Evolutionary conservation across 805 yeast species (phyloP).

Genomic region (Starmerella floricola): DNA sequence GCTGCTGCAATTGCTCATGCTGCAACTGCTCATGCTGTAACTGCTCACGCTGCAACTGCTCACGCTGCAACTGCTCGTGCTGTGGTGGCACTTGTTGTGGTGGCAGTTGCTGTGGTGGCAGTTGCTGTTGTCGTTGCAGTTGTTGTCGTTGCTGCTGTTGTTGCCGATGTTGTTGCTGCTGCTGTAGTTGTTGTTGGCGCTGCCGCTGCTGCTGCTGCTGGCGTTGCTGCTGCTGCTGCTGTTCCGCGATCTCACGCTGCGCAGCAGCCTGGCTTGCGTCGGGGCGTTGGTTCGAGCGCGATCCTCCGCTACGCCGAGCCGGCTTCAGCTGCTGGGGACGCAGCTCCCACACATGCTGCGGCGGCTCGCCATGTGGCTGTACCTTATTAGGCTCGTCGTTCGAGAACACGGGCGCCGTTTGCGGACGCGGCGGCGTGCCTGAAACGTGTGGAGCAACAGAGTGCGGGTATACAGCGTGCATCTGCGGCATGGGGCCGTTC

Average conservation of each 20-base stretch:
- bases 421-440: not conserved
- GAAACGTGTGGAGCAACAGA: not conserved
- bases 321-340: conserved; percentile 11
- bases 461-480: no score
- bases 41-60: not conserved
- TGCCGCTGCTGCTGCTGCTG: conserved; percentile 1
- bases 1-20: not conserved
- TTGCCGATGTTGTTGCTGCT: conserved; percentile 2
- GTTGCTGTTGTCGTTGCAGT: not conserved
- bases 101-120: conserved; percentile 2
- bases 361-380: conserved; percentile 18
- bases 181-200: not conserved
- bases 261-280: not conserved
- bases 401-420: not conserved
- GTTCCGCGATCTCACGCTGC: not conserved
- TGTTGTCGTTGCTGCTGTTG: not conserved
- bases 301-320: conserved; percentile 1
- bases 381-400: conserved; percentile 1
- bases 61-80: conserved; percentile 1
- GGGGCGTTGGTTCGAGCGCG: not conserved
- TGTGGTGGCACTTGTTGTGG: conserved; percentile 5
- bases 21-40: not conserved
- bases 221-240: not conserved
- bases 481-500: no score
- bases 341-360: conserved; percentile 16